Base-by-base conservation (phyloP, 768 basidiomycete species). In the Udeniomyces megalosporus region DNA sequence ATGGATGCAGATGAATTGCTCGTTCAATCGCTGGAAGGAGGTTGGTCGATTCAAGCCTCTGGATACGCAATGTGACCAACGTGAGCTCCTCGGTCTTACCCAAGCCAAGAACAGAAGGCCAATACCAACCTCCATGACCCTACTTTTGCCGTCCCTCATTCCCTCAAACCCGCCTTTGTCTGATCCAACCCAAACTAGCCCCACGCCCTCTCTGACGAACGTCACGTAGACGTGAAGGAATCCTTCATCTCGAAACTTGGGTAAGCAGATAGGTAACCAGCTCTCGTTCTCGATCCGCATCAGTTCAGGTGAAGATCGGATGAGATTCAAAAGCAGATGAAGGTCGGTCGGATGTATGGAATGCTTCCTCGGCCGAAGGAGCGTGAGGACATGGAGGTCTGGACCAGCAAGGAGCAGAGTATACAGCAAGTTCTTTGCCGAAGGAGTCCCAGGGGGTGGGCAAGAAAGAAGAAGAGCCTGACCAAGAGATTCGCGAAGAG, bases 211-310 rank as follows among this genome's bases (percentile, higher is more conserved):
- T 73, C 57, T 77, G 76, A 51, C 34, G 15, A 60, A 54, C 68
- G 66, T 64, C 76, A 79, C 47, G 68, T 92, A 95, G 14, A 88
- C 86, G 71, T 99, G 89, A 29, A 93, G 83, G 73, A 96, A 96
- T 1, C 85, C 85, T 4, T 82, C 75, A 0, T 88, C 78, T 69
- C 96, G 89, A 77, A 88, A 97, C 72, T 90, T 91, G 0, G 95
- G 93, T 3, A 99, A 80, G 71, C 95, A 97, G 51, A 99, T 80
- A 2, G 95, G 95, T 8, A 97, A 80, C 89, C 91, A 99, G 6
- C 85, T 85, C 15, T 91, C 86, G 7, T 51, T 58, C 7, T 58
- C 63, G 8, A 89, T 78, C 6, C 68, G 84, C 1, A 66, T 84
- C 10, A 84, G 82, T 2, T 84, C 85, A 4, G 88, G 85, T 0